Percentiles rank a stretch among this genome's conserved stretches.
Conservation (phyloP, 106 monocot genomes). For the Allium fistulosum region DNA sequence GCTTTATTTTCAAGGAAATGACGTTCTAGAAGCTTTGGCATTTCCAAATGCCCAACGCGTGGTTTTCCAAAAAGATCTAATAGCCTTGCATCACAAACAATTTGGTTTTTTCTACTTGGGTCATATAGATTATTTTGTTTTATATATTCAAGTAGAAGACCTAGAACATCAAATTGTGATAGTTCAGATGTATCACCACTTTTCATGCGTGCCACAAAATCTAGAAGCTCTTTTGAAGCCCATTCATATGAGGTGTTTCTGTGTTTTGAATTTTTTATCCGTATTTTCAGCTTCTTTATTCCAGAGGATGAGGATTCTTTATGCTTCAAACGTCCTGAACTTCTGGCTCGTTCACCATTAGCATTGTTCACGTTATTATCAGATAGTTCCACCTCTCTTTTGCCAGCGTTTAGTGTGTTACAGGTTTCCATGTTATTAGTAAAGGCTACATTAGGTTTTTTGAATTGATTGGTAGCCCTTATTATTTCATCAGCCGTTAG, state of each 20-base stretch:
- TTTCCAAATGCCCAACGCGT: conserved; percentile 93
- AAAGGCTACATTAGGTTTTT: conserved; percentile 16
- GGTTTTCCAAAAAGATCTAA: conserved; percentile 69
- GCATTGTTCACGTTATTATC: conserved; percentile 31
- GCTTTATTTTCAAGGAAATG: conserved; percentile 61
- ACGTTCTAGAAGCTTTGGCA: conserved; percentile 95
- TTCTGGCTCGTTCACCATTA: conserved; percentile 31
- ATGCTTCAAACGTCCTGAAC: conserved; percentile 44
- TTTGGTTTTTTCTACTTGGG: conserved; percentile 80
- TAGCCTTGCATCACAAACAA: conserved; percentile 73
- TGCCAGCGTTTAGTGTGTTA: conserved; percentile 8
- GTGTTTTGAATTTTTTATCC: conserved; percentile 6
- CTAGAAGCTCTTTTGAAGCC: conserved; percentile 91
- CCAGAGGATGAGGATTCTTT: conserved; percentile 17
- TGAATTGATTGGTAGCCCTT: conserved; percentile 40
- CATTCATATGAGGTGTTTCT: conserved; percentile 32
- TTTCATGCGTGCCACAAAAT: conserved; percentile 85
- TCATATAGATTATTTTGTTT: conserved; percentile 79
- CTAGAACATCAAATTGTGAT: conserved; percentile 84
- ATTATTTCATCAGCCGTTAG: conserved; percentile 71
- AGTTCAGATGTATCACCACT: conserved; percentile 62
- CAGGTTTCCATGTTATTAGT: conserved; percentile 34
- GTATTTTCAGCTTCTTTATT: conserved; percentile 22
- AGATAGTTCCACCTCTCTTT: conserved; percentile 5
- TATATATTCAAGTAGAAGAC: conserved; percentile 86